These are phyloP conservation scores for Spiromastix sp. DNA, from an alignment of 2,329 filamentous ascomycete genomes.

Conservation along the genomic window DNA sequence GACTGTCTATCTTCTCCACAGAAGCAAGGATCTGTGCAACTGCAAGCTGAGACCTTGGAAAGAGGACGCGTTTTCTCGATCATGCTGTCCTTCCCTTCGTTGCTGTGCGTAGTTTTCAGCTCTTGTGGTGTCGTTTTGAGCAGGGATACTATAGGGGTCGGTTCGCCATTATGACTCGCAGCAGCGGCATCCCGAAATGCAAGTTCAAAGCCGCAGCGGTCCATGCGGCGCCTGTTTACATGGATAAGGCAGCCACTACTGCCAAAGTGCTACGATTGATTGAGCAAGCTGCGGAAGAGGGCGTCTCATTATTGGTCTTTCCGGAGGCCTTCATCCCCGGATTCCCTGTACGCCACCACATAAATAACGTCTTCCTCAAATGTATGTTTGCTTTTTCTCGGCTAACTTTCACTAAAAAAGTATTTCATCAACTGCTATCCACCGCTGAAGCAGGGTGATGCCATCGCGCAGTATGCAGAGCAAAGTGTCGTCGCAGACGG, in stretches of 20 bases:
- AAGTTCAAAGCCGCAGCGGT: conserved; percentile 27
- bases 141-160: too few relatives aligned
- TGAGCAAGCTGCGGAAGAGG: conserved; percentile 20
- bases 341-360: conserved; percentile 18
- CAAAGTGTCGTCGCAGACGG: conserved; percentile 25
- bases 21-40: too few relatives aligned
- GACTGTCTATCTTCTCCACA: too few relatives aligned
- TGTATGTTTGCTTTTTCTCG: neutral
- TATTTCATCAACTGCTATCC: conserved; percentile 28
- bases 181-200: too few relatives aligned
- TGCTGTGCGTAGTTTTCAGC: too few relatives aligned
- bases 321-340: conserved; percentile 28
- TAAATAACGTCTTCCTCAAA: neutral
- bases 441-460: conserved; percentile 23
- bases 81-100: too few relatives aligned
- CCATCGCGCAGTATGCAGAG: conserved; percentile 23
- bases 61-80: too few relatives aligned
- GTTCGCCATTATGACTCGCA: too few relatives aligned
- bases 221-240: conserved; percentile 27
- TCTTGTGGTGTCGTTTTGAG: too few relatives aligned
- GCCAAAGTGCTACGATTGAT: conserved; percentile 23
- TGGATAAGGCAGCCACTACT: conserved; percentile 26
- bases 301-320: conserved; percentile 25
- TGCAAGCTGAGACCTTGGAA: too few relatives aligned
- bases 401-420: conserved; percentile 2